Base-by-base conservation (phyloP, 108 stramenopile species). In the Cyclotella kingstonii region DNA sequence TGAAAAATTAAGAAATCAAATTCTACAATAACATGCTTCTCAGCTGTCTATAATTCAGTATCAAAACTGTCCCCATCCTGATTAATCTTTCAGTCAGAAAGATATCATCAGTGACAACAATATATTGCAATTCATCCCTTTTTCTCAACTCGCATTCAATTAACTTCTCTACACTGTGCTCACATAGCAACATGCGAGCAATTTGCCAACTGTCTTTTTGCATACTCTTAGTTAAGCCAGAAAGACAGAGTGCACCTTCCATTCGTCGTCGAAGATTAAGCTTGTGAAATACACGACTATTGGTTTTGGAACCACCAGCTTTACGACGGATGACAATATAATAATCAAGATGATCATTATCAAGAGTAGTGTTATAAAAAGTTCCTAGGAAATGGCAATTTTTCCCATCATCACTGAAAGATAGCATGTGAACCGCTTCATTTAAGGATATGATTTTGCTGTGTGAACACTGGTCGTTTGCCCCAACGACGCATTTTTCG, bases 51-150 rank as follows among this genome's bases (percentile, higher is more conserved):
- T 61, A 78, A 40, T 72, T 73, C 29, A 78, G 35, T 10, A 78
- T 72, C 49, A 76, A 44, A 50, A 63, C 60, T 40, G 25, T 49
- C 22, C 60, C 66, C 4, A 33, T 39, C 22, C 41, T 30, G 15
- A 68, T 48, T 47, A 79, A 60, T 26, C 78, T 56, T 7, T 79
- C 78, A 3, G 73, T 63, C 17, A 79, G 55, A 34, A 54, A 70
- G 26, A 79, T 65, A 55, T 79, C 78, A 44, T 79, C 73, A 1
- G 78, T 79, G 17, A 79, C 56, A 51, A 79, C 70, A 27, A 79
- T 33, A 58, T 49, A 45, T 23, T 25, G 29, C 38, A 79, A 36
- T 31, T 75, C 68, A 19, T 63, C 68, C 35, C 78, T 74, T 22
- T 41, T 43, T 19, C 78, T 49, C 18, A 74, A 34, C 22, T 79